Percentiles rank a stretch among this genome's conserved stretches.
These are phyloP conservation scores for Arthrobotrys megalospora DNA, from an alignment of 2,329 filamentous ascomycete species.

Conservation along the genomic window DNA sequence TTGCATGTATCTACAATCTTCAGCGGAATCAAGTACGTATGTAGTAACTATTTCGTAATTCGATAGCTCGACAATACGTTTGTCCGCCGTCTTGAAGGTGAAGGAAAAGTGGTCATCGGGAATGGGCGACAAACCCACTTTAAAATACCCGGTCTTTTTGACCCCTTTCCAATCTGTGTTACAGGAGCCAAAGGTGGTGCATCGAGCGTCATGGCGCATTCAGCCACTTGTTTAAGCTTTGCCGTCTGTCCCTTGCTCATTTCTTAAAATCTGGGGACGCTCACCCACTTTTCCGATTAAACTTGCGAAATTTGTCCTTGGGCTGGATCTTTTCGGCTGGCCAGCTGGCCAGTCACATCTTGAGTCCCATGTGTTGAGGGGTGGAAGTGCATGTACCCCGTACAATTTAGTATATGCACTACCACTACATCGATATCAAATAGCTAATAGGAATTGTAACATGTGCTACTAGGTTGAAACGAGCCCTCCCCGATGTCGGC, in stretches of 20 bases:
- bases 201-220: conserved; percentile 47
- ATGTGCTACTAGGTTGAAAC: not conserved
- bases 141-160: conserved; percentile 27
- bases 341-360: too few relatives aligned
- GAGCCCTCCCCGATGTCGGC: not conserved
- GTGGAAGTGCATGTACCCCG: too few relatives aligned
- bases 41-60: conserved; percentile 3
- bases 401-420: too few relatives aligned
- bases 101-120: conserved; percentile 8
- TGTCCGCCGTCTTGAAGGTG: not conserved
- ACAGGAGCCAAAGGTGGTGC: conserved; percentile 33
- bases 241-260: conserved; percentile 40
- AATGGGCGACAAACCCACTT: conserved; percentile 33
- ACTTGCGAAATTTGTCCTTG: conserved; percentile 6
- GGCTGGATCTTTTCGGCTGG: not conserved
- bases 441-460: too few relatives aligned
- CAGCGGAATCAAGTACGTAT: not conserved
- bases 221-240: conserved; percentile 52
- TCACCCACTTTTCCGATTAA: conserved; percentile 31
- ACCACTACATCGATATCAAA: too few relatives aligned
- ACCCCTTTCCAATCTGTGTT: conserved; percentile 43
- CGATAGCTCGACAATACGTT: conserved; percentile 3
- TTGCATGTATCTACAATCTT: not conserved
- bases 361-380: too few relatives aligned
- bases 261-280: conserved; percentile 34